Percentiles rank a stretch among this genome's conserved stretches.
phyloP scores from a whole-genome alignment of 371 early-diverging fungal species.

The Apophysomyces elegans region DNA sequence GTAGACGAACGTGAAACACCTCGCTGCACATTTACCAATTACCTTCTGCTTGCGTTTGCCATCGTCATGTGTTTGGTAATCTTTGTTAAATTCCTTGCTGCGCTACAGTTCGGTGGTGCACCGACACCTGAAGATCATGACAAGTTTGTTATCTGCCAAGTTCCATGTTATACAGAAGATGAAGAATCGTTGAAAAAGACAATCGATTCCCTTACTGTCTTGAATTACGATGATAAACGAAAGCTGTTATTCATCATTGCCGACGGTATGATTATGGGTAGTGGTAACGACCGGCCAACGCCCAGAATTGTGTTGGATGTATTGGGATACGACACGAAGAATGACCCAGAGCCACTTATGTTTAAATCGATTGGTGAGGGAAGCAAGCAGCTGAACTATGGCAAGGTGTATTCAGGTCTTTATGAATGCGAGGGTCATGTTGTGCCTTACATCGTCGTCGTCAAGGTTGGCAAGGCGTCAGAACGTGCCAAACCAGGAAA shows the following conservation, averaged over 20 bases:
- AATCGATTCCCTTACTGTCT: conserved; percentile 87
- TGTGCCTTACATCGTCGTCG: conserved; percentile 92
- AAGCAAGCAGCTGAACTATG: conserved; percentile 88
- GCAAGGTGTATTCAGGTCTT: conserved; percentile 95
- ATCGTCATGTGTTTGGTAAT: conserved; percentile 78
- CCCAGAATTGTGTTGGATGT: conserved; percentile 95
- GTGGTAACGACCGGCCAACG: conserved; percentile 96
- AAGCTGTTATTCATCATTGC: conserved; percentile 91
- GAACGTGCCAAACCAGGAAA: conserved; percentile 89
- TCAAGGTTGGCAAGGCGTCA: conserved; percentile 84
- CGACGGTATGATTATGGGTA: conserved; percentile 91
- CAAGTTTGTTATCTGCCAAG: conserved; percentile 88
- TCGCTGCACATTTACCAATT: conserved; percentile 85
- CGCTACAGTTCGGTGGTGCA: conserved; percentile 80
- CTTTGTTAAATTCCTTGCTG: conserved; percentile 88
- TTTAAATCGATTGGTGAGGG: conserved; percentile 93
- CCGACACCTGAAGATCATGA: conserved; percentile 85
- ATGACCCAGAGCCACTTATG: conserved; percentile 85
- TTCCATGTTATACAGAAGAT: conserved; percentile 99
- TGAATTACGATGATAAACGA: conserved; percentile 91
- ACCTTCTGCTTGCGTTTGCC: conserved; percentile 78
- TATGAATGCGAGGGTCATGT: conserved; percentile 87
- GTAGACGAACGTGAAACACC: conserved; percentile 78
- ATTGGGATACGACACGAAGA: conserved; percentile 81
- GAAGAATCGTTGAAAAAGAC: conserved; percentile 90